Evolutionary conservation across 1,284 basidiomycete species (phyloP).

Genomic region (Microbotryum scabiosae): DNA sequence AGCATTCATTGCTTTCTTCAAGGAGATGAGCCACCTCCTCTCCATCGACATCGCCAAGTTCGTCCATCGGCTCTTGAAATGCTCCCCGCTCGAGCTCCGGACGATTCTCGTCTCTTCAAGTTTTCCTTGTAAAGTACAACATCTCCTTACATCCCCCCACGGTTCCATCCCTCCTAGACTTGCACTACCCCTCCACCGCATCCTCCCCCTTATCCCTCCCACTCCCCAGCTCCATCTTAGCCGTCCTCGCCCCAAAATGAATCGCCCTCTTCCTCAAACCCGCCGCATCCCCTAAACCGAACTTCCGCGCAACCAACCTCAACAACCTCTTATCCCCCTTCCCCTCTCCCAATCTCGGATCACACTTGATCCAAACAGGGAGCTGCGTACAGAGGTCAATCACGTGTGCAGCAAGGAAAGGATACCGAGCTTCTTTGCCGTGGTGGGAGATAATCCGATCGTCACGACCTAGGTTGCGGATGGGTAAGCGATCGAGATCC

Average conservation of each 20-base stretch:
- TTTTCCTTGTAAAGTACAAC: too few relatives aligned
- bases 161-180: too few relatives aligned
- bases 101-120: too few relatives aligned
- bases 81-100: too few relatives aligned
- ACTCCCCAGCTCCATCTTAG: constrained; percentile 64
- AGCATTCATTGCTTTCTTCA: too few relatives aligned
- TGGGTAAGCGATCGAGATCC: constrained; percentile 78
- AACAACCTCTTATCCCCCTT: constrained; percentile 82
- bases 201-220: constrained; percentile 34
- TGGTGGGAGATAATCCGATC: constrained; percentile 82
- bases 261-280: constrained; percentile 80
- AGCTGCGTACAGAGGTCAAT: constrained; percentile 58
- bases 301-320: constrained; percentile 55
- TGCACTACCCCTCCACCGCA: not conserved
- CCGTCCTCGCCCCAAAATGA: constrained; percentile 92
- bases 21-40: too few relatives aligned
- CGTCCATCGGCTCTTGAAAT: too few relatives aligned
- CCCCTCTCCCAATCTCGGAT: constrained; percentile 56
- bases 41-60: too few relatives aligned
- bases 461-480: constrained; percentile 84
- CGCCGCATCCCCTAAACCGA: constrained; percentile 63
- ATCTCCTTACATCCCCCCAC: too few relatives aligned
- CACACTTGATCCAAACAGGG: constrained; percentile 73
- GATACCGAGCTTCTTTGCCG: constrained; percentile 82
- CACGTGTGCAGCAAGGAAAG: constrained; percentile 72